Base-by-base conservation (phyloP, 2,329 filamentous ascomycete genomes). In the Trichoderma citrinoviride region DNA sequence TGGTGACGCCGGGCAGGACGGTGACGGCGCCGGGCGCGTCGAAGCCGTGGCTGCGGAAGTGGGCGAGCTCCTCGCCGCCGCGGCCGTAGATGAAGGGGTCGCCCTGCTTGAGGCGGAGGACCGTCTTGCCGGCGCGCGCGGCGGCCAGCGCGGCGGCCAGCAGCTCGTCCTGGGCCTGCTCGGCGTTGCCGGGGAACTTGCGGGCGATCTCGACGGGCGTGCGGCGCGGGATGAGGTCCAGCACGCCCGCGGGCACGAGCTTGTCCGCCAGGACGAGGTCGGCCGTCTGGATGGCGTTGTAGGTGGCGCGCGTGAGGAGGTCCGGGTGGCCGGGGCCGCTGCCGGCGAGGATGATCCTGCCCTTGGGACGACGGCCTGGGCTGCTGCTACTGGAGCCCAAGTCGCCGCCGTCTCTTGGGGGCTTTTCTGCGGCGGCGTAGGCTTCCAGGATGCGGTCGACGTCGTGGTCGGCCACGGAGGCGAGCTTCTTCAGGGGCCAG, bases 121-220 rank as follows among this genome's bases (percentile, higher is more conserved):
- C 95, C 1, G 87, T 90, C 74, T 91, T 87, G 14, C 95, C 95
- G 21, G 78, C 77, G 5, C 72, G 74, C 17, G 82, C 81, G 2
- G 87, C 92, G 3, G 86, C 85, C 2, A 97, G 81, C 0, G 92
- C 95, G 71, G 92, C 84, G 61, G 88, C 83, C 3, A 96, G 85
- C 5, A 99, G 87, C 77, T 99, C 95, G 73, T 93, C 88, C 75
- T 99, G 95, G 0, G 95, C 95, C 50, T 87, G 87, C 71, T 99
- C 95, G 46, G 95, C 95, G 77, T 99, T 98, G 23, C 95, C 95
- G 0, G 95, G 95, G 77, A 99, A 99, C 76, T 99, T 99, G 73
- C 93, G 90, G 5, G 95, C 94, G 71, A 99, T 99, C 71, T 92
- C 88, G 14, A 98, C 89, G 10, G 90, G 89, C 8, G 93, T 96